Base-by-base conservation (phyloP, 2,329 filamentous ascomycete species). In the Penicillium sp. region DNA sequence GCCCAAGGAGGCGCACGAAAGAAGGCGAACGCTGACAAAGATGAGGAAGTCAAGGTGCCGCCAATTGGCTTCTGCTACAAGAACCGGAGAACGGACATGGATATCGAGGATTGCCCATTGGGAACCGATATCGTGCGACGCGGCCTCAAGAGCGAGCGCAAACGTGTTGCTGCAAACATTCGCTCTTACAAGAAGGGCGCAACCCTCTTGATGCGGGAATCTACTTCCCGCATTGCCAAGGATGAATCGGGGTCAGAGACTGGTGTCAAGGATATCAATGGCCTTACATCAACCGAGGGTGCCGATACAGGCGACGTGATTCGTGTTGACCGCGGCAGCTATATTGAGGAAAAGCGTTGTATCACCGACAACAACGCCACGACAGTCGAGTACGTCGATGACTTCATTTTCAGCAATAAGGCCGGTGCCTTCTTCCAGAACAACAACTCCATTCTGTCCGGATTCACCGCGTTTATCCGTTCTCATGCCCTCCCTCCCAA, bases 351-450 rank as follows among this genome's bases (percentile, higher is more conserved):
- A 75, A 98, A 98, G 78, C 90, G 88, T 3, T 98, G 92, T 81
- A 87, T 96, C 68, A 97, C 93, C 4, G 88, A 97, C 79, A 86
- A 87, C 75, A 96, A 94, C 67, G 89, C 85, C 65, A 90, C 84
- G 54, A 89, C 91, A 3, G 93, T 90, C 33, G 95, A 99, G 77
- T 97, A 96, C 78, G 86, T 99, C 64, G 92, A 89, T 72, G 80
- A 87, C 76, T 95, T 90, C 80, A 82, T 88, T 72, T 97, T 99
- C 80, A 89, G 89, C 75, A 98, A 96, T 80, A 92, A 91, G 2
- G 95, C 95, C 11, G 93, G 93, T 61, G 88, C 92, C 55, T 99
- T 99, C 82, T 99, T 99, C 85, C 95, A 99, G 75, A 99, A 99
- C 84, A 99, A 99, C 85, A 98, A 98, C 82, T 96, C 93, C 58